Evolutionary conservation across 2,329 filamentous ascomycete species (phyloP).

Genomic region (Cryphonectria carpinicola): DNA sequence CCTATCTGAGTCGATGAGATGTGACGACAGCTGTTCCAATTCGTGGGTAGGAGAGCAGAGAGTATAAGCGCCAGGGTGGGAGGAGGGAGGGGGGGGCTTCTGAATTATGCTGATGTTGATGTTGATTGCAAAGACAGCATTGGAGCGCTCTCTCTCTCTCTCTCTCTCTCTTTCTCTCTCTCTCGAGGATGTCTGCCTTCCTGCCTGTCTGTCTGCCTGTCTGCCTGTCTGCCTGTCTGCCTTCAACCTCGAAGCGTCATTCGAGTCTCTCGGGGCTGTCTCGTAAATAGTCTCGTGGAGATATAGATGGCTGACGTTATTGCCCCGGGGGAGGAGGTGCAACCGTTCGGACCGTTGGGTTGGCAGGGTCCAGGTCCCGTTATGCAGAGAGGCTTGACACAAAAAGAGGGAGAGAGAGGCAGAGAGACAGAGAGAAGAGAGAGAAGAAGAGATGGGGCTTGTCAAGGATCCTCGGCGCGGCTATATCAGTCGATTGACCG

Average conservation of each 20-base stretch:
- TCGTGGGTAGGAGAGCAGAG: background rate
- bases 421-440: background rate
- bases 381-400: background rate
- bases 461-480: background rate
- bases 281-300: background rate
- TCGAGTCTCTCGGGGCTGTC: background rate
- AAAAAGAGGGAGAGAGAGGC: background rate
- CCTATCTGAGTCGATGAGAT: constrained; percentile 4
- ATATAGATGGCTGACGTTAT: background rate
- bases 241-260: background rate
- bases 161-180: too few species aligned
- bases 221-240: too few species aligned
- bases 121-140: background rate
- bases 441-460: background rate
- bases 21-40: constrained; percentile 12
- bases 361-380: background rate
- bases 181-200: too few species aligned
- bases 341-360: background rate
- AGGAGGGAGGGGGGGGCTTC: constrained; percentile 18
- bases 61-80: background rate
- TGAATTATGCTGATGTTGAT: constrained; percentile 29
- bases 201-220: too few species aligned
- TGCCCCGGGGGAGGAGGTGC: background rate
- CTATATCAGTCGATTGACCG: background rate
- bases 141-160: too few species aligned